Percentiles rank a stretch among this genome's conserved stretches.
Evolutionary conservation across 192 early-diverging fungal genomes (phyloP).

Genomic region (Linnemannia hyalina): DNA sequence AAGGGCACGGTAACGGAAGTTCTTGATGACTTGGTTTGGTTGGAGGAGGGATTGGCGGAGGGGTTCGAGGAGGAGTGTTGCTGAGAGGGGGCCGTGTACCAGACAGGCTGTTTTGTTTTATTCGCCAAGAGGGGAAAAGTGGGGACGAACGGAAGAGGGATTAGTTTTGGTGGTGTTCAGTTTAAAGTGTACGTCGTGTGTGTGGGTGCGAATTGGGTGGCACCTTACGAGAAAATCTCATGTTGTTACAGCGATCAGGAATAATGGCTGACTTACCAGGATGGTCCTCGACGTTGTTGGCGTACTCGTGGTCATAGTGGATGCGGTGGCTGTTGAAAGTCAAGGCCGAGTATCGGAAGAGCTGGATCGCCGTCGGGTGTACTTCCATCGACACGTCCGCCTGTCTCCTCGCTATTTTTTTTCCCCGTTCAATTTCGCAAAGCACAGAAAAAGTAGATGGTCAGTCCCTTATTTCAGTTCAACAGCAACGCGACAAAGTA

Average conservation of each 20-base stretch:
- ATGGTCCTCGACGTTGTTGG: conserved; percentile 75
- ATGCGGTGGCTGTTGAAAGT: conserved; percentile 93
- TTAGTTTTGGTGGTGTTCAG: not conserved
- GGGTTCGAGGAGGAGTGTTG: conserved; percentile 79
- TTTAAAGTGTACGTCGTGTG: not conserved
- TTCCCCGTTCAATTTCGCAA: not conserved
- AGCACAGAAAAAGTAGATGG: conserved; percentile 9
- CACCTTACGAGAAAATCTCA: not conserved
- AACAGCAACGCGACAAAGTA: not conserved
- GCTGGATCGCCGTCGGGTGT: conserved; percentile 74
- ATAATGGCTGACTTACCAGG: conserved; percentile 58
- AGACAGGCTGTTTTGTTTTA: conserved; percentile 61
- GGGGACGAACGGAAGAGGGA: not conserved
- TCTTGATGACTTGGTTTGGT: conserved; percentile 56
- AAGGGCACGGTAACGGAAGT: conserved; percentile 79
- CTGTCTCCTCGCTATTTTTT: conserved; percentile 54
- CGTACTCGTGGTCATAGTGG: conserved; percentile 86
- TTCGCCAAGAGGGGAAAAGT: not conserved
- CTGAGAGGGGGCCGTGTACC: conserved; percentile 86
- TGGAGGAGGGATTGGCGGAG: conserved; percentile 64
- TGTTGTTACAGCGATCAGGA: not conserved
- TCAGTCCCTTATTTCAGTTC: not conserved
- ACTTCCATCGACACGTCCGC: conserved; percentile 73
- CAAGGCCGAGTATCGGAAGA: conserved; percentile 92
- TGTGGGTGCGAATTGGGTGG: not conserved